Base-by-base conservation (phyloP, 2,329 filamentous ascomycete species). In the Aspergillus latus region DNA sequence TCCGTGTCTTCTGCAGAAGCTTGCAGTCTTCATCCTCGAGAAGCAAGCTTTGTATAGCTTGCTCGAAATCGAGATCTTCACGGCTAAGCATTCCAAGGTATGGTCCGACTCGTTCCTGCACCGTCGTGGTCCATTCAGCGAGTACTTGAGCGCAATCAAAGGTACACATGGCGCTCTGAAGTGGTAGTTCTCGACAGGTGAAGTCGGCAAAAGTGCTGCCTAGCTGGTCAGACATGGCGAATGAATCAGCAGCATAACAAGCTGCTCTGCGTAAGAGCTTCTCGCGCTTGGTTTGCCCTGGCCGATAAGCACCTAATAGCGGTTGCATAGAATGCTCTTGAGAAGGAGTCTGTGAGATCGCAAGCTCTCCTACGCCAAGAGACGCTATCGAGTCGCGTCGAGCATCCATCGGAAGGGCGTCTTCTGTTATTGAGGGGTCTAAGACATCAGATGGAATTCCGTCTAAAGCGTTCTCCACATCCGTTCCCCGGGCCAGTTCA, bases 121-220 rank as follows among this genome's bases (percentile, higher is more conserved):
- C 84, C 1, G 92, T 94, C 4, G 90, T 89, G 40, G 94, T 84
- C 93, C 93, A 99, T 74, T 97, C 93, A 0, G 91, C 91, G 32
- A 99, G 83, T 1, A 97, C 91, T 68, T 97, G 92, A 2, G 90
- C 89, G 68, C 93, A 97, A 68, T 97, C 93, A 66, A 96, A 95
- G 4, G 89, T 87, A 72, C 93, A 97, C 80, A 97, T 87, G 1
- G 92, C 90, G 11, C 90, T 92, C 70, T 96, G 93, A 39, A 96
- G 84, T 0, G 94, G 92, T 10, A 97, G 80, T 68, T 97, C 92
- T 44, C 90, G 83, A 52, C 89, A 92, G 1, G 87, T 88, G 59
- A 90, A 87, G 61, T 96, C 92, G 6, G 89, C 88, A 74, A 93
- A 94, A 0, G 90, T 91, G 29, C 93, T 85, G 1, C 91, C 91